These are phyloP conservation scores for Ceratocystis smalleyi DNA, from an alignment of 2,329 filamentous ascomycete genomes.

Conservation along the genomic window DNA sequence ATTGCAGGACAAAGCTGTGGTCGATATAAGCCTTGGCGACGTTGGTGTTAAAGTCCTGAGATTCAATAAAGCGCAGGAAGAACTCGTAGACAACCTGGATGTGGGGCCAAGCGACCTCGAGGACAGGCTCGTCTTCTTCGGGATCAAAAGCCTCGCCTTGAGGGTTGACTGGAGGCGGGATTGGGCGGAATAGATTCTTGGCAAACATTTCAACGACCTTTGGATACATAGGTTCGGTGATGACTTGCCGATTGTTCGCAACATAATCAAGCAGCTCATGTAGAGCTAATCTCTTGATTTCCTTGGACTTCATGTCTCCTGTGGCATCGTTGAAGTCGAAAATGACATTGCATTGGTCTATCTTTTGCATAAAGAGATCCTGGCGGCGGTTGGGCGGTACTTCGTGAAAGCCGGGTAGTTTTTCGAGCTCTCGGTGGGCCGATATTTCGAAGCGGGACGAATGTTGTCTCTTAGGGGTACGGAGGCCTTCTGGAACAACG, in stretches of 20 bases:
- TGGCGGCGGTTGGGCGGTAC: constrained; percentile 87
- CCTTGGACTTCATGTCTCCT: constrained; percentile 98
- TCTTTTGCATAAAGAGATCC: constrained; percentile 98
- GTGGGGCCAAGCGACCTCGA: constrained; percentile 97
- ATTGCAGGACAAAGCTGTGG: constrained; percentile 88
- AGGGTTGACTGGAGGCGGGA: constrained; percentile 91
- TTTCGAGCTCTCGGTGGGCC: constrained; percentile 88
- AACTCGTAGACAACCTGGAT: constrained; percentile 99
- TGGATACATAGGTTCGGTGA: constrained; percentile 97
- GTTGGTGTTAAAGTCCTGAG: constrained; percentile 99
- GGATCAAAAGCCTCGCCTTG: constrained; percentile 97
- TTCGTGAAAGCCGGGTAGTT: constrained; percentile 93
- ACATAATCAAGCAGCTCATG: constrained; percentile 97
- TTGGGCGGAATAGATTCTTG: constrained; percentile 95
- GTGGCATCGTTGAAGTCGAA: constrained; percentile 99
- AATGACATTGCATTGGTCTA: constrained; percentile 99
- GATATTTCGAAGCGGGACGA: constrained; percentile 97
- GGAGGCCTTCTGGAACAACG: constrained; percentile 73
- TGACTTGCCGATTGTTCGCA: constrained; percentile 94
- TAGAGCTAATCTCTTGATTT: constrained; percentile 91
- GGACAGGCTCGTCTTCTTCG: constrained; percentile 92
- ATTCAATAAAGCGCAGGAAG: constrained; percentile 96
- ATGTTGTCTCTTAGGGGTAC: constrained; percentile 91
- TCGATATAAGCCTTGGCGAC: constrained; percentile 98
- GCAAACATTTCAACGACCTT: constrained; percentile 98